These are phyloP conservation scores for Mycosarcoma mackinlayi DNA, from an alignment of 1,284 basidiomycete genomes.

Conservation along the genomic window DNA sequence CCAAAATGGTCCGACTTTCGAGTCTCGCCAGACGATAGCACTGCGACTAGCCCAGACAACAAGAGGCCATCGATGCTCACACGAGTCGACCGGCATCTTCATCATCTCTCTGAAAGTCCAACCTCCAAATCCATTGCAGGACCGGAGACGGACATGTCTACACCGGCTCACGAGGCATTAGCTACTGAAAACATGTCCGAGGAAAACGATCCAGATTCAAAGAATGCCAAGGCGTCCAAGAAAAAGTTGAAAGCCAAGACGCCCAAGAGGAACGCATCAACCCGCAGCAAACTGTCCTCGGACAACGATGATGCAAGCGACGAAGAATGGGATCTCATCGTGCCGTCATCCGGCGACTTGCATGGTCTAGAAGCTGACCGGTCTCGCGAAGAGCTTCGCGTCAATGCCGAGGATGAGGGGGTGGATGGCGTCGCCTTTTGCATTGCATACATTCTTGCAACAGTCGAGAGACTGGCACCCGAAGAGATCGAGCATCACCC, in stretches of 20 bases:
- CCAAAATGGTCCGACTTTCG: constrained; percentile 66
- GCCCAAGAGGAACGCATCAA: constrained; percentile 13
- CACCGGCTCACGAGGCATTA: constrained; percentile 7
- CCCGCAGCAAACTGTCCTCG: neutral
- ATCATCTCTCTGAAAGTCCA: constrained; percentile 33
- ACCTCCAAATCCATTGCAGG: neutral
- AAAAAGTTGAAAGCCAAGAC: constrained; percentile 31
- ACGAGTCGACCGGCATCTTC: constrained; percentile 63
- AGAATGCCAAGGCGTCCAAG: constrained; percentile 8
- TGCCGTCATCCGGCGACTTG: constrained; percentile 23
- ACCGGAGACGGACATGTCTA: constrained; percentile 1
- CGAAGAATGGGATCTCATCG: constrained; percentile 53
- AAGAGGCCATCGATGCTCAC: constrained; percentile 55
- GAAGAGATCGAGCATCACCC: constrained; percentile 65
- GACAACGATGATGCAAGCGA: constrained; percentile 2
- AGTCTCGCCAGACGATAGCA: constrained; percentile 52
- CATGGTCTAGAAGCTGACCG: neutral
- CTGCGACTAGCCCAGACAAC: constrained; percentile 2
- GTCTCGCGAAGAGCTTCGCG: constrained; percentile 50
- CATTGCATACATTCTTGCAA: constrained; percentile 66
- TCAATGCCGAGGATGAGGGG: constrained; percentile 51
- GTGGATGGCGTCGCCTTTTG: constrained; percentile 65
- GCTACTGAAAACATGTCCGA: constrained; percentile 6
- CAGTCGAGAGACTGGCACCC: constrained; percentile 64
- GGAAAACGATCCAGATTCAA: neutral